phyloP scores from a whole-genome alignment of 257 asterid species.

The Eucommia ulmoides region DNA sequence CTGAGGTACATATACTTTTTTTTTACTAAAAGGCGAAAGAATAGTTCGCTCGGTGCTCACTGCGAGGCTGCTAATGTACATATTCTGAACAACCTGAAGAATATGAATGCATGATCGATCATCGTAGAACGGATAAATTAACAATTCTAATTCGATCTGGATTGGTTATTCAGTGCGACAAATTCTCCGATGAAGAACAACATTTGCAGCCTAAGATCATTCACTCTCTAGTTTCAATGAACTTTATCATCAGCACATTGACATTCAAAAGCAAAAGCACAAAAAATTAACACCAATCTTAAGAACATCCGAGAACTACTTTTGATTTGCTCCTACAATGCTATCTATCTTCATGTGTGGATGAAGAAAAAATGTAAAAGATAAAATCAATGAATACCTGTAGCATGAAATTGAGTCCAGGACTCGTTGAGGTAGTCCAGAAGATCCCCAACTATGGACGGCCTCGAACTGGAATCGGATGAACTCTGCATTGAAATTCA shows the following conservation, averaged over 20 bases:
- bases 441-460: constrained; percentile 69
- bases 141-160: no score
- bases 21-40: no score
- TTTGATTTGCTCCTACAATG: neutral
- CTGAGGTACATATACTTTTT: no score
- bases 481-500: constrained; percentile 29
- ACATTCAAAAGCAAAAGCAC: neutral
- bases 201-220: neutral
- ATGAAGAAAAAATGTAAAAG: no score
- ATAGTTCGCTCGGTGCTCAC: no score
- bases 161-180: no score
- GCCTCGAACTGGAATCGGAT: constrained; percentile 28
- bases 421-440: constrained; percentile 92
- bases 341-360: neutral
- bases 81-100: neutral
- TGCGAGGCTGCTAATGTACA: no score
- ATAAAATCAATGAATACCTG: constrained; percentile 38
- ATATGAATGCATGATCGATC: neutral
- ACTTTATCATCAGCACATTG: neutral
- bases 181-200: no score
- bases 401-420: constrained; percentile 98
- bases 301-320: neutral
- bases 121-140: neutral
- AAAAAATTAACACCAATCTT: neutral
- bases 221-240: neutral